phyloP scores from a whole-genome alignment of 2,329 filamentous ascomycete genomes.

The Stagonosporopsis vannaccii region DNA sequence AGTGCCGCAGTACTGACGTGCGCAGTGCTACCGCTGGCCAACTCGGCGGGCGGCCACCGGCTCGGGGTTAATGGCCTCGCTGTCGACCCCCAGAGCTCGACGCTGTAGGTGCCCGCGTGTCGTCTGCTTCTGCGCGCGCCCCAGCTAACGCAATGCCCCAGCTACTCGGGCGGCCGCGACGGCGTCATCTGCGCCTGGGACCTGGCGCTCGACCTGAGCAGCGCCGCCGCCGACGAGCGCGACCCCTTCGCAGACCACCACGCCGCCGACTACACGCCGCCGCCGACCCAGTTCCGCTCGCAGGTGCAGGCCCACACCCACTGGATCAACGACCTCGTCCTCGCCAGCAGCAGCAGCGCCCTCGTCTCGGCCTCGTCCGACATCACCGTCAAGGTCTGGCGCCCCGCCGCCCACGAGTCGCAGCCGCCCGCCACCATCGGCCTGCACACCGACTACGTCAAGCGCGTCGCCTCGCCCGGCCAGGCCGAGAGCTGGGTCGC shows the following conservation, averaged over 20 bases:
- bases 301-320: constrained; percentile 86
- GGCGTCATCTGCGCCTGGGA: constrained; percentile 97
- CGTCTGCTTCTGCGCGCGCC: background rate
- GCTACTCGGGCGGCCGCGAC: constrained; percentile 92
- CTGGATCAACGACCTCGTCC: constrained; percentile 92
- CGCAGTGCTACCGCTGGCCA: constrained; percentile 74
- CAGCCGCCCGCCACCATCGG: constrained; percentile 82
- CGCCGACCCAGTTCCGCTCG: constrained; percentile 63
- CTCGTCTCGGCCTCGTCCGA: constrained; percentile 93
- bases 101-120: constrained; percentile 68
- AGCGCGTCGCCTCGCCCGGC: constrained; percentile 83
- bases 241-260: constrained; percentile 50
- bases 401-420: constrained; percentile 70
- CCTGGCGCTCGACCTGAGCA: constrained; percentile 72
- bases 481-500: constrained; percentile 82
- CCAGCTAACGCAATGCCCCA: constrained; percentile 50
- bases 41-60: constrained; percentile 82
- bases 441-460: constrained; percentile 94
- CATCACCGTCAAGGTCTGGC: constrained; percentile 90
- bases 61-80: constrained; percentile 95
- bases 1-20: constrained; percentile 1
- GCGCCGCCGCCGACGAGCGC: constrained; percentile 46
- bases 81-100: constrained; percentile 80
- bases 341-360: constrained; percentile 78
- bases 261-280: constrained; percentile 45